phyloP scores from a whole-genome alignment of 139 green algal genomes.

The Astrephomene gubernaculifera region DNA sequence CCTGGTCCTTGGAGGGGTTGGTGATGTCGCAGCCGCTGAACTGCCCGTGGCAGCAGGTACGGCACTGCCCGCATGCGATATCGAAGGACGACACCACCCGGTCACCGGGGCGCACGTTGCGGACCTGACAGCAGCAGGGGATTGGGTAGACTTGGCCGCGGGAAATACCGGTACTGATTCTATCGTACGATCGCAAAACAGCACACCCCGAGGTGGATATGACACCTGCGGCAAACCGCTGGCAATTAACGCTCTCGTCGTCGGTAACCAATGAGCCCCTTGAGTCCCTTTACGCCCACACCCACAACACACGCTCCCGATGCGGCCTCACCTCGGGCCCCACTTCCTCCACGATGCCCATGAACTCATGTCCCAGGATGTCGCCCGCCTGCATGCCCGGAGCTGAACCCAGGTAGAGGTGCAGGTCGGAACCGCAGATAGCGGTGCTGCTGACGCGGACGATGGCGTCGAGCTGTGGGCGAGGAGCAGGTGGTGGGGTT shows the following conservation, averaged over 20 bases:
- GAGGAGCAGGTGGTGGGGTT: no score
- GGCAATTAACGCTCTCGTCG: no score
- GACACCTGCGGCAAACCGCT: no score
- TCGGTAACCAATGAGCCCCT: no score
- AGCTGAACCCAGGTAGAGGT: slow-evolving; percentile 70
- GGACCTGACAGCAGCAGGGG: slow-evolving; percentile 38
- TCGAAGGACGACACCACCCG: slow-evolving; percentile 80
- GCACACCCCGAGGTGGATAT: no score
- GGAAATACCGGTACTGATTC: no score
- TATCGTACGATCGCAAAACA: no score
- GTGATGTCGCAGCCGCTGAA: slow-evolving; percentile 69
- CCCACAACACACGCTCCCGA: neutral
- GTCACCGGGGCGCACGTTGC: slow-evolving; percentile 68
- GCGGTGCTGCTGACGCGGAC: slow-evolving; percentile 71
- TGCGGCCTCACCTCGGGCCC: slow-evolving; percentile 47
- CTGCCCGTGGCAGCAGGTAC: slow-evolving; percentile 62
- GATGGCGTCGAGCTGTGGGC: slow-evolving; percentile 73
- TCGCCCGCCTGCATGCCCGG: slow-evolving; percentile 73
- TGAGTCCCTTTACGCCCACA: no score
- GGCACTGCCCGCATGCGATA: slow-evolving; percentile 77
- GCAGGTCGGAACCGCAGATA: slow-evolving; percentile 85
- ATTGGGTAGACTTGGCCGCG: no score
- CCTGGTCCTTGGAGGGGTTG: slow-evolving; percentile 68
- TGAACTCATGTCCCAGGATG: slow-evolving; percentile 83
- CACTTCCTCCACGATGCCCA: slow-evolving; percentile 75